Base-by-base conservation (phyloP, 2,329 filamentous ascomycete species). In the Aspergillus chevalieri region DNA sequence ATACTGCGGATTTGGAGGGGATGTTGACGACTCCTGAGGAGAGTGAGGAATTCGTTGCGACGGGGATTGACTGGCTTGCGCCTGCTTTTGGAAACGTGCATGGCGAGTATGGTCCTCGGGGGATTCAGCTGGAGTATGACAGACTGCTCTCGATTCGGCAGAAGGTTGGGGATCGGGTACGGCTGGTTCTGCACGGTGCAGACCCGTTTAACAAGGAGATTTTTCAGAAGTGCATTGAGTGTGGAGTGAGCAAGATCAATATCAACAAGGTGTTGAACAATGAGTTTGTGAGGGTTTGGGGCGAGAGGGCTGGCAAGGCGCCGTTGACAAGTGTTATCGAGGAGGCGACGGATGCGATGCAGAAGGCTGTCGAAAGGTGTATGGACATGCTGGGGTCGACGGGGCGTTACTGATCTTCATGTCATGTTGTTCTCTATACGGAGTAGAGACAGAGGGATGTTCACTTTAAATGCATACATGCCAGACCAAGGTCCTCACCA, bases 51-150 rank as follows among this genome's bases (percentile, higher is more conserved):
- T 89, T 90, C 58, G 78, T 87, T 3, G 77, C 74, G 2, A 86
- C 84, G 9, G 86, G 85, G 0, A 86, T 89, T 60, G 83, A 89
- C 59, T 85, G 84, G 72, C 71, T 90, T 12, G 86, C 86, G 2
- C 86, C 86, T 0, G 84, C 84, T 0, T 87, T 89, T 69, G 86
- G 86, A 3, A 89, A 89, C 59, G 82, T 89, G 42, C 86, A 89
- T 67, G 86, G 86, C 5, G 80, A 83, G 57, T 89, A 89, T 66
- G 85, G 85, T 0, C 77, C 81, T 0, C 69, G 79, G 14, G 85
- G 85, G 0, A 80, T 83, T 21, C 73, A 77, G 63, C 66, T 86
- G 15, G 83, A 86, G 59, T 85, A 81, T 63, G 79, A 76, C 17
- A 67, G 77, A 50, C 62, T 82, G 49, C 62, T 68, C 38, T 65